Evolutionary conservation across 2,329 filamentous ascomycete species (phyloP), one percentile per base, ranked within the genome.

Genomic region (Fusarium anguioides): DNA sequence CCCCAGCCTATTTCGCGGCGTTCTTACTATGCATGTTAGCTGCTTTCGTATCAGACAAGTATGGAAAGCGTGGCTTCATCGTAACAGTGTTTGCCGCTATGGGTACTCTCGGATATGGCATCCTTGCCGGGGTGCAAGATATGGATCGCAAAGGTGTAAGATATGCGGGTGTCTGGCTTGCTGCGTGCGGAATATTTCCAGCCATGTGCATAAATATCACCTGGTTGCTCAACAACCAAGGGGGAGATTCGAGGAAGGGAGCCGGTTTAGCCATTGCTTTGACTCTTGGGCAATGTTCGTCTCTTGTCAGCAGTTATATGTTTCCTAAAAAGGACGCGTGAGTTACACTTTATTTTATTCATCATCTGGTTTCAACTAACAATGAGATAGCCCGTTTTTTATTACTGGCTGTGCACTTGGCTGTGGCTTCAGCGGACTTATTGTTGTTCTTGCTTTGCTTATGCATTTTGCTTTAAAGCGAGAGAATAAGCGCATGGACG

Each of bases 121-220:
- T 70, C 0, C 67, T 70, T 10, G 60, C 64, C 0, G 57, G 51
- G 0, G 41, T 70, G 0, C 51, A 66, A 1, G 64, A 49, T 3
- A 26, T 49, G 0, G 23, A 70, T 2, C 49, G 21, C 4, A 65
- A 27, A 0, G 54, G 57, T 0, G 39, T 48, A 0, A 27, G 68
- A 20, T 70, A 70, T 3, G 44, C 61, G 3, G 68, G 67, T 0
- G 40, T 70, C 0, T 70, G 64, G 60, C 45, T 70, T 6, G 68
- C 67, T 0, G 60, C 51, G 0, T 59, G 54, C 4, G 68, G 68
- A 0, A 51, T 70, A 0, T 70, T 70, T 3, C 68, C 68, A 1
- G 54, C 50, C 0, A 8, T 70, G 0, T 44, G 49, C 1, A 53
- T 68, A 1, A 70, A 68, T 2, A 66, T 70, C 0, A 70, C 68